Evolutionary conservation across 2,329 filamentous ascomycete genomes (phyloP).

Genomic region (Cadophora malorum): DNA sequence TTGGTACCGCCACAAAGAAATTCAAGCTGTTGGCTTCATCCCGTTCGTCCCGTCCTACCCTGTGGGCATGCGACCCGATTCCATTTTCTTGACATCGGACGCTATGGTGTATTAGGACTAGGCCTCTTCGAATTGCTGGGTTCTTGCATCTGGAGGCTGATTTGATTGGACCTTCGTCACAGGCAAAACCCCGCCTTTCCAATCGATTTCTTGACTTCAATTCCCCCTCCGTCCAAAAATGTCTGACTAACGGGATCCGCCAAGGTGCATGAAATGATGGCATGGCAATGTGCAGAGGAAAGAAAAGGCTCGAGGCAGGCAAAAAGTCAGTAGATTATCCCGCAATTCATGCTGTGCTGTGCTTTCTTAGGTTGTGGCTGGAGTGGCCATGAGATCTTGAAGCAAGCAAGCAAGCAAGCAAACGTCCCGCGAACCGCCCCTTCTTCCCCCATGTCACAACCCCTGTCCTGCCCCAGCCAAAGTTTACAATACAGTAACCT

Average conservation of each 20-base stretch:
- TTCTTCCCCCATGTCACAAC: neutral
- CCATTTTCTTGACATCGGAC: conserved; percentile 8
- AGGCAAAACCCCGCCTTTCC: conserved; percentile 7
- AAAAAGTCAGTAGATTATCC: neutral
- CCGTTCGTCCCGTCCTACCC: neutral
- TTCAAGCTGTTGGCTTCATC: neutral
- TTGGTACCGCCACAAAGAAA: neutral
- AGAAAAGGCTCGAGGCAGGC: neutral
- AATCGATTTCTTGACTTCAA: neutral
- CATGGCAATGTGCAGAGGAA: neutral
- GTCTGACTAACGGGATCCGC: neutral
- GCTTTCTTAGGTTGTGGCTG: conserved; percentile 1
- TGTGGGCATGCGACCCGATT: conserved; percentile 1
- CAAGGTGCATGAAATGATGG: neutral
- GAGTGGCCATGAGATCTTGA: neutral
- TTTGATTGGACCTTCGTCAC: neutral
- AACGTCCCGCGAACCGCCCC: neutral
- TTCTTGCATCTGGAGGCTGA: neutral
- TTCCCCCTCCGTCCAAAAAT: neutral
- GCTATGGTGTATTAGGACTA: neutral
- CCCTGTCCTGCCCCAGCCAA: conserved; percentile 9
- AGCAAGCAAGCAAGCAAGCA: neutral
- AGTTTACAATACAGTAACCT: conserved; percentile 13
- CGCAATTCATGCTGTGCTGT: neutral
- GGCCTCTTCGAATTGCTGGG: neutral